phyloP scores from a whole-genome alignment of 1,284 basidiomycete genomes.

The Ganoderma sp. region DNA sequence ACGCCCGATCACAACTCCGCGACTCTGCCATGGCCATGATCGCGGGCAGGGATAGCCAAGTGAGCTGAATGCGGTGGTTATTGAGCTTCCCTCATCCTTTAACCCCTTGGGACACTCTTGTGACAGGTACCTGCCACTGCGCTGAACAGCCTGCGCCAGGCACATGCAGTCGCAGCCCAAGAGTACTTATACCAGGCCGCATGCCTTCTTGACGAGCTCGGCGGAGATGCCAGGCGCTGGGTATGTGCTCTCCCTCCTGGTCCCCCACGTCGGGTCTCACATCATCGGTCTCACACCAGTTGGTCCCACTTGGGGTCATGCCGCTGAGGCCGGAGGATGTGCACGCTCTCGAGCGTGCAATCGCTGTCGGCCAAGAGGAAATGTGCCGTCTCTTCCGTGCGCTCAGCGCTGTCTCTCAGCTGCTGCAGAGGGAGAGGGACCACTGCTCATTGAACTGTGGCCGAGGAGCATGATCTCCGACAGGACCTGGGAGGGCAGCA shows the following conservation, averaged over 20 bases:
- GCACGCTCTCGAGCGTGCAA: neutral
- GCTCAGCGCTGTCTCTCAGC: neutral
- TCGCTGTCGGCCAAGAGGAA: neutral
- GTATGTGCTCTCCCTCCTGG: neutral
- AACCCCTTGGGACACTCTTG: neutral
- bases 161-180: neutral
- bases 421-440: constrained; percentile 1
- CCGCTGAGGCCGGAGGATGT: neutral
- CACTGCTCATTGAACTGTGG: neutral
- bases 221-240: neutral
- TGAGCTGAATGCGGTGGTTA: neutral
- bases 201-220: neutral
- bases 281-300: neutral
- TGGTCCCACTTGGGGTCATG: neutral
- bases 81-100: neutral
- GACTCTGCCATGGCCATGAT: neutral
- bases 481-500: neutral
- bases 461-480: neutral
- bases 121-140: neutral
- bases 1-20: neutral
- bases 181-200: neutral
- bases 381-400: neutral
- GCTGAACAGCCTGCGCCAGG: neutral
- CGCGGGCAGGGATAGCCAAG: neutral
- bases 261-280: neutral